These are phyloP conservation scores for Gnetum montanum DNA, from an alignment of 75 land plant genomes.

Conservation along the genomic window DNA sequence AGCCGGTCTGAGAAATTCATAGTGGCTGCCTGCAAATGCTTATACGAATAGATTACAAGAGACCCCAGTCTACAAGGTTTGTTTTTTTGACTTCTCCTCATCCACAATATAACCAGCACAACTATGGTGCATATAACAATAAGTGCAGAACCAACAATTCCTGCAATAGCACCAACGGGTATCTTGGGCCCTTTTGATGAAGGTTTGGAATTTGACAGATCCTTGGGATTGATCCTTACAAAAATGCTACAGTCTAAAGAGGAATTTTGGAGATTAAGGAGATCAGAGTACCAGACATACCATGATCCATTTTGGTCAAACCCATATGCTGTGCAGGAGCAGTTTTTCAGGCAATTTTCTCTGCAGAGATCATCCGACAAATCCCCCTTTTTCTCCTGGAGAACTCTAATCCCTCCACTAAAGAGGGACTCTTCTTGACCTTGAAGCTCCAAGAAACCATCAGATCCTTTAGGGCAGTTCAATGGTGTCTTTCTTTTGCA, in stretches of 20 bases:
- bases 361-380: conserved; percentile 20
- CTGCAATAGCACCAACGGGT: neutral
- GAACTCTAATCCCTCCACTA: conserved; percentile 22
- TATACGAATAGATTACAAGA: conserved; percentile 20
- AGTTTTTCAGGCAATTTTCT: conserved; percentile 23
- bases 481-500: conserved; percentile 23
- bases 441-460: neutral
- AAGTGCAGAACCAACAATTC: neutral
- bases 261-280: conserved; percentile 17
- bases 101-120: neutral
- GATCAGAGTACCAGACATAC: conserved; percentile 28
- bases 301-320: conserved; percentile 3
- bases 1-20: conserved; percentile 50
- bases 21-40: conserved; percentile 37
- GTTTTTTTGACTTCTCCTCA: neutral
- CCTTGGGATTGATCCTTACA: conserved; percentile 8
- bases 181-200: no score
- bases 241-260: neutral
- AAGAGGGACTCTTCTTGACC: conserved; percentile 32
- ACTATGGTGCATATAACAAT: neutral
- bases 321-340: conserved; percentile 47
- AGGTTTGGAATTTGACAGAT: neutral
- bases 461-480: no score
- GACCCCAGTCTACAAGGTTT: neutral
- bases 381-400: neutral